Conservation (phyloP, 2,329 filamentous ascomycete species). For the Ambrosiella beaveri region DNA sequence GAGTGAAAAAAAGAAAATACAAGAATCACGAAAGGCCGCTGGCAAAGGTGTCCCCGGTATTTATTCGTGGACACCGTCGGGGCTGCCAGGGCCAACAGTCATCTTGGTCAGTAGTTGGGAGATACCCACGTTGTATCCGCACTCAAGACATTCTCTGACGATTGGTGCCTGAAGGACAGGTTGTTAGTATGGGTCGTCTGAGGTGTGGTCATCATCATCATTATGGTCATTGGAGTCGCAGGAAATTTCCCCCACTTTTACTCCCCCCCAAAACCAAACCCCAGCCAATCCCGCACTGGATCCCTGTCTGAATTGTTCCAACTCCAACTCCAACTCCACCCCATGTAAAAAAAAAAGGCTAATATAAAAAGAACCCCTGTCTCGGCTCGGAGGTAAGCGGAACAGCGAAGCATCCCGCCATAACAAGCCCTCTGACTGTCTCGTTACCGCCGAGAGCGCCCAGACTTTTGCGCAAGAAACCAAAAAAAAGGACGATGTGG, state of each 20-base stretch:
- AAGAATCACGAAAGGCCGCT: not conserved
- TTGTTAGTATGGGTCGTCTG: not conserved
- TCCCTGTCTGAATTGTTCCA: too few relatives aligned
- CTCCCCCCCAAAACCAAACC: too few relatives aligned
- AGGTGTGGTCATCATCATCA: not conserved
- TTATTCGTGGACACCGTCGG: too few relatives aligned
- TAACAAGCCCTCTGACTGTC: not conserved
- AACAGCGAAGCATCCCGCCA: constrained; percentile 2
- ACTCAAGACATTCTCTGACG: constrained; percentile 61
- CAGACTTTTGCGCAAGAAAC: not conserved
- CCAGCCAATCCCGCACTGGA: too few relatives aligned
- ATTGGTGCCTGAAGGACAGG: constrained; percentile 3
- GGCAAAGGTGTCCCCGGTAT: too few relatives aligned
- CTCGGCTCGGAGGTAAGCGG: constrained; percentile 9
- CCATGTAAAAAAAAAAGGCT: too few relatives aligned
- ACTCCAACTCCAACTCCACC: too few relatives aligned
- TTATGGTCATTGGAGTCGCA: too few relatives aligned
- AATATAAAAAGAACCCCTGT: not conserved
- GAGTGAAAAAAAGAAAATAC: constrained; percentile 6
- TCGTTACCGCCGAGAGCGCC: not conserved
- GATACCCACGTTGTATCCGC: constrained; percentile 53
- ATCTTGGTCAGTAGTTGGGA: not conserved
- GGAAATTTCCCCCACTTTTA: too few relatives aligned
- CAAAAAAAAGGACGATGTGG: not conserved
- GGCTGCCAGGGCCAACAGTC: too few relatives aligned